phyloP scores from a whole-genome alignment of 1,139 yeast genomes.

The Suhomyces coccinellae region DNA sequence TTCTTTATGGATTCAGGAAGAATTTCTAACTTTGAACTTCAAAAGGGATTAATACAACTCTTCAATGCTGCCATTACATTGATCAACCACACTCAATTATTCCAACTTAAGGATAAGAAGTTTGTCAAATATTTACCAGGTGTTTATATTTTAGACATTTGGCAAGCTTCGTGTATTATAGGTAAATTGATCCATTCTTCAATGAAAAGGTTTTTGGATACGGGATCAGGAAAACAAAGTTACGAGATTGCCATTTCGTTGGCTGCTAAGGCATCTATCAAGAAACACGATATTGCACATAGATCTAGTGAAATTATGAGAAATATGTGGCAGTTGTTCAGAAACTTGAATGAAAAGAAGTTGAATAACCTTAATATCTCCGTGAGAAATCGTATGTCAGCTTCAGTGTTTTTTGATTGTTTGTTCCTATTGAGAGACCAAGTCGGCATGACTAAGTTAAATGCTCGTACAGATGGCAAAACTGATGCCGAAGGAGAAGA shows the following conservation, averaged over 20 bases:
- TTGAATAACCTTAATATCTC: conserved; percentile 45
- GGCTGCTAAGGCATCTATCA: conserved; percentile 76
- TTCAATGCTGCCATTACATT: conserved; percentile 78
- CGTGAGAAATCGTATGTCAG: conserved; percentile 83
- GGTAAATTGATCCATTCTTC: conserved; percentile 78
- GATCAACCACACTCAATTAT: conserved; percentile 62
- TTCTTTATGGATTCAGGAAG: conserved; percentile 69
- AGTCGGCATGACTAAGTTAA: conserved; percentile 78
- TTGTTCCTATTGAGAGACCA: conserved; percentile 80
- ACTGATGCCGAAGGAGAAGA: conserved; percentile 19
- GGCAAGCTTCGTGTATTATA: conserved; percentile 91
- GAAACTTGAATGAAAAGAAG: conserved; percentile 51
- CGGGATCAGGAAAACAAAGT: conserved; percentile 67
- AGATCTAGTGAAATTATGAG: conserved; percentile 92
- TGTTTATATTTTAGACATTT: conserved; percentile 72
- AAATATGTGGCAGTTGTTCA: conserved; percentile 87
- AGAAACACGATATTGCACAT: conserved; percentile 90
- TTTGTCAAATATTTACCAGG: conserved; percentile 82
- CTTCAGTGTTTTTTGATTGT: conserved; percentile 89
- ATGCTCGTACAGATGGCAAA: conserved; percentile 25
- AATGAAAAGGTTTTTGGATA: conserved; percentile 63
- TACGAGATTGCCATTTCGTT: conserved; percentile 70
- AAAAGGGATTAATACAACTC: conserved; percentile 71
- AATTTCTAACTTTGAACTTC: conserved; percentile 60
- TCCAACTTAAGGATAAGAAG: conserved; percentile 58